These are phyloP conservation scores for Podospora didyma DNA, from an alignment of 495 filamentous ascomycete genomes.

Conservation along the genomic window DNA sequence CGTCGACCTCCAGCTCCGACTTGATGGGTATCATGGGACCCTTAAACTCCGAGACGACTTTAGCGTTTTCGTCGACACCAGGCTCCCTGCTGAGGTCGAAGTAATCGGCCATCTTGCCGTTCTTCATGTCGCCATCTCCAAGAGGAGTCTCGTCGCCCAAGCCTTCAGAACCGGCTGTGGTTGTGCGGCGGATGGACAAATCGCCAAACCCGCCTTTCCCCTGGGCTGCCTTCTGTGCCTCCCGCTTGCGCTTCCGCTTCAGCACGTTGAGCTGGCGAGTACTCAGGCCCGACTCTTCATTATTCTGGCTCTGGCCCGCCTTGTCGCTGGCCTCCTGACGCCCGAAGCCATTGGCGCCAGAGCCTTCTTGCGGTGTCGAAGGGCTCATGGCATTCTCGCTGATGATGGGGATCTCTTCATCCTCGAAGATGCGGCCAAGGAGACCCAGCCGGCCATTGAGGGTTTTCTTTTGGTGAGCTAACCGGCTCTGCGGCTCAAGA, in stretches of 20 bases:
- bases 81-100: constrained; percentile 74
- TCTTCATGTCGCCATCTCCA: constrained; percentile 58
- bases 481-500: constrained; percentile 72
- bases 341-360: constrained; percentile 38
- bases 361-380: constrained; percentile 37
- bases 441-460: constrained; percentile 79
- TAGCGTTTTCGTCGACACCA: constrained; percentile 78
- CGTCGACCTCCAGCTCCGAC: constrained; percentile 62
- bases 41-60: constrained; percentile 94
- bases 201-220: constrained; percentile 77
- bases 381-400: constrained; percentile 35
- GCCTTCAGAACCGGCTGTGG: constrained; percentile 47
- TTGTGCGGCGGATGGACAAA: constrained; percentile 66
- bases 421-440: constrained; percentile 71
- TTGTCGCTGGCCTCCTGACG: constrained; percentile 31
- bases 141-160: constrained; percentile 54
- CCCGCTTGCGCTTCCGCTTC: constrained; percentile 83
- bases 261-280: constrained; percentile 89
- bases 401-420: constrained; percentile 65
- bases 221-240: constrained; percentile 72
- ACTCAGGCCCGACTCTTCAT: constrained; percentile 72
- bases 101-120: constrained; percentile 78
- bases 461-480: constrained; percentile 85
- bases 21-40: constrained; percentile 61
- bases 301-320: constrained; percentile 30